phyloP scores from a whole-genome alignment of 1,139 yeast genomes.

The Magnusiomyces tetraspermus region DNA sequence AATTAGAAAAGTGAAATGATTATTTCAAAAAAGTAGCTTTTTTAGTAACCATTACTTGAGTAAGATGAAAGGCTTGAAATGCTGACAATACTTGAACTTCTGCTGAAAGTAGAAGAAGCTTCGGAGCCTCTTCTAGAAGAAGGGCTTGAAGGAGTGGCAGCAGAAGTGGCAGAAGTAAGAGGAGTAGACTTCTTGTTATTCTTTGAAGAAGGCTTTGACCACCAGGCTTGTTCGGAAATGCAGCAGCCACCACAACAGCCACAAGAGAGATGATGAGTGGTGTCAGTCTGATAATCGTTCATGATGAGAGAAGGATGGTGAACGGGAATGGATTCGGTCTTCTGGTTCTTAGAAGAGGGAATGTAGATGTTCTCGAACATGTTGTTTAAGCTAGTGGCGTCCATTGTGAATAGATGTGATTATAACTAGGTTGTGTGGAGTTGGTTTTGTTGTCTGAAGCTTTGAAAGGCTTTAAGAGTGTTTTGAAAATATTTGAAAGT shows the following conservation, averaged over 20 bases:
- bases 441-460: slow-evolving; percentile 3
- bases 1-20: not conserved
- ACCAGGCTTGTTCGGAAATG: slow-evolving; percentile 42
- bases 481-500: not conserved
- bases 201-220: slow-evolving; percentile 20
- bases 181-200: slow-evolving; percentile 17
- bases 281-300: slow-evolving; percentile 36
- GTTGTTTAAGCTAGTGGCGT: slow-evolving; percentile 33
- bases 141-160: slow-evolving; percentile 6
- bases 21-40: not conserved
- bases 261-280: slow-evolving; percentile 38
- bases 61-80: slow-evolving; percentile 8
- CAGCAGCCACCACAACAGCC: slow-evolving; percentile 43
- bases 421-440: too few relatives aligned
- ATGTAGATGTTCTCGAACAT: slow-evolving; percentile 39
- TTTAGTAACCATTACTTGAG: not conserved
- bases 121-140: not conserved
- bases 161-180: not conserved
- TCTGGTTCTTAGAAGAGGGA: slow-evolving; percentile 26
- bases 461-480: not conserved
- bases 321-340: slow-evolving; percentile 19
- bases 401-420: slow-evolving; percentile 35
- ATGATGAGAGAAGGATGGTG: slow-evolving; percentile 15
- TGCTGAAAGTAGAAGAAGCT: slow-evolving; percentile 2
- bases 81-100: slow-evolving; percentile 8